Percentiles rank a stretch among this genome's conserved stretches.
phyloP scores from a whole-genome alignment of 495 filamentous ascomycete species.

The Barbatosphaeria neglecta region DNA sequence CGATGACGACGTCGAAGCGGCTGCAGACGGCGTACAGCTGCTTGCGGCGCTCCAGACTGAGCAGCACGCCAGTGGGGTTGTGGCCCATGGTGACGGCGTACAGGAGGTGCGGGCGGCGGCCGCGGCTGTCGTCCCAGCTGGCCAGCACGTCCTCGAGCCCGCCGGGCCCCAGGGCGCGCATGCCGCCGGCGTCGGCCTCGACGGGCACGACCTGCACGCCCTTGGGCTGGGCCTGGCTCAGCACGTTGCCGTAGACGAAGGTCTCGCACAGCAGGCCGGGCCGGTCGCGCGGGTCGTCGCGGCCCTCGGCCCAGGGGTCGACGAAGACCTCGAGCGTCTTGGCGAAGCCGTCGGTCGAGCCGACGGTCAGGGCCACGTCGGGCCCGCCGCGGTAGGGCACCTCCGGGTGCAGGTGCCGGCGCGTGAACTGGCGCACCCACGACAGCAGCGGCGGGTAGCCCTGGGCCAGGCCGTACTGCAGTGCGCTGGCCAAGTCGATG shows the following conservation, averaged over 20 bases:
- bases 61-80: conserved; percentile 73
- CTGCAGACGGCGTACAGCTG: conserved; percentile 72
- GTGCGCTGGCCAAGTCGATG: conserved; percentile 69
- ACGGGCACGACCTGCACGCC: conserved; percentile 64
- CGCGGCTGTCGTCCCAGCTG: conserved; percentile 66
- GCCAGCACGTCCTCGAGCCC: conserved; percentile 66
- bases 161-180: conserved; percentile 52
- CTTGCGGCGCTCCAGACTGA: conserved; percentile 57
- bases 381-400: conserved; percentile 68
- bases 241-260: conserved; percentile 64
- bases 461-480: conserved; percentile 74
- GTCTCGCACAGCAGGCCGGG: conserved; percentile 67
- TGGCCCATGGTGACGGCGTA: conserved; percentile 90
- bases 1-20: conserved; percentile 79
- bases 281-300: conserved; percentile 51
- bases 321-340: conserved; percentile 64
- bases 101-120: conserved; percentile 69
- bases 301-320: conserved; percentile 58
- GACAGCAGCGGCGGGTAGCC: conserved; percentile 65
- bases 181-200: conserved; percentile 65
- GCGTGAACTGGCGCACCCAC: conserved; percentile 68
- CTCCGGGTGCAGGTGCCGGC: conserved; percentile 64
- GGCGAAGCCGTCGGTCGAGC: conserved; percentile 71
- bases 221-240: conserved; percentile 52
- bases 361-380: conserved; percentile 65